These are phyloP conservation scores for Sporobolomyces roseus DNA, from an alignment of 768 basidiomycete species.

Conservation along the genomic window DNA sequence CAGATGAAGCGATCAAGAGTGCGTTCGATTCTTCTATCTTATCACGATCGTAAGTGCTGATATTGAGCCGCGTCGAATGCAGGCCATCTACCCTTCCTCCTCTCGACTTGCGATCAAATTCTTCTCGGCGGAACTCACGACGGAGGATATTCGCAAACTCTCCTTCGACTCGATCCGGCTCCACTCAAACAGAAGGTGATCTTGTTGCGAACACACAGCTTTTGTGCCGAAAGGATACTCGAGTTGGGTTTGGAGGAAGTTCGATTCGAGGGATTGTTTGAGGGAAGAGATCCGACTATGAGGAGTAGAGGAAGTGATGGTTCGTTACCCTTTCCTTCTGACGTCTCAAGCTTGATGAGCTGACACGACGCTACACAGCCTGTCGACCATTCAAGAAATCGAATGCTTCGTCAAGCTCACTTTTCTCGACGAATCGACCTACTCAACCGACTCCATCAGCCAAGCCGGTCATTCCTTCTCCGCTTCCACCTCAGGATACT, in stretches of 20 bases:
- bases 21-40: background rate
- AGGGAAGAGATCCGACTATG: background rate
- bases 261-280: background rate
- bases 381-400: too few relatives aligned
- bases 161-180: constrained; percentile 1
- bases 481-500: too few relatives aligned
- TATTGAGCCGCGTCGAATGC: too few relatives aligned
- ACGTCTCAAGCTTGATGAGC: too few relatives aligned
- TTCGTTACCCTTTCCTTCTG: too few relatives aligned
- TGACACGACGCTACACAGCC: too few relatives aligned
- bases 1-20: constrained; percentile 24
- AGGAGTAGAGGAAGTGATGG: background rate
- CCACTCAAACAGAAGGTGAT: background rate
- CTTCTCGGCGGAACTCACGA: constrained; percentile 7
- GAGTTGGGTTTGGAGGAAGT: constrained; percentile 18
- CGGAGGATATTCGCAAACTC: background rate
- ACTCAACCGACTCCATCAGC: too few relatives aligned
- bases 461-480: too few relatives aligned
- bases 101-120: constrained; percentile 2
- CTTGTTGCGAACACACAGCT: background rate
- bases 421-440: too few relatives aligned
- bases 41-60: background rate
- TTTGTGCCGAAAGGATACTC: background rate
- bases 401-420: too few relatives aligned
- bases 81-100: constrained; percentile 24